A percentile compares a stretch with the other conserved stretches of the same genome.
Evolutionary conservation across 2,329 filamentous ascomycete species (phyloP).

Genomic region (Purpureocillium lavendulum): DNA sequence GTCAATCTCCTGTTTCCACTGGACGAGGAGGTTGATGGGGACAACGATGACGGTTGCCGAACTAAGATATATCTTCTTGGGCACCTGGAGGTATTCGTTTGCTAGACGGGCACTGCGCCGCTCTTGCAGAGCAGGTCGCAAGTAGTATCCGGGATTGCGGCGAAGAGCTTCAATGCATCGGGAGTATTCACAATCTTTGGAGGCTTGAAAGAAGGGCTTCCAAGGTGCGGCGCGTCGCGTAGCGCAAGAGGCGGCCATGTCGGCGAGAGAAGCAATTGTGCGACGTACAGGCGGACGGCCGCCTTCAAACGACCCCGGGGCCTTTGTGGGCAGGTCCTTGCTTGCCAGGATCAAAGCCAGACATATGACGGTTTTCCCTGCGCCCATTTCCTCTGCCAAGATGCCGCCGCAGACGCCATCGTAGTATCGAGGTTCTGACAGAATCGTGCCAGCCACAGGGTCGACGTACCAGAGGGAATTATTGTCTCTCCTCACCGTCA

Average conservation of each 20-base stretch:
- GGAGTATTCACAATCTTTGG: conserved; percentile 34
- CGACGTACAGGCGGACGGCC: conserved; percentile 27
- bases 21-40: conserved; percentile 72
- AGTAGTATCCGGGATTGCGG: conserved; percentile 51
- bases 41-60: conserved; percentile 69
- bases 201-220: conserved; percentile 52
- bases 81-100: conserved; percentile 8
- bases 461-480: conserved; percentile 64
- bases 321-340: conserved; percentile 54
- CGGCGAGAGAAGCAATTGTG: conserved; percentile 53
- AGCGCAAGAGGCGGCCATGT: conserved; percentile 67
- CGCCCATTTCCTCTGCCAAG: conserved; percentile 71
- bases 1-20: conserved; percentile 74
- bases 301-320: conserved; percentile 52
- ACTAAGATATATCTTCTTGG: conserved; percentile 53
- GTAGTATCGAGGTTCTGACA: conserved; percentile 62
- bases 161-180: conserved; percentile 48
- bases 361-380: conserved; percentile 84
- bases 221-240: conserved; percentile 64
- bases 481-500: conserved; percentile 48
- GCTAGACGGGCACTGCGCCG: conserved; percentile 13
- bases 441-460: conserved; percentile 49
- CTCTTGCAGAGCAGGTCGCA: conserved; percentile 36
- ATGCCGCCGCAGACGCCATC: conserved; percentile 70
- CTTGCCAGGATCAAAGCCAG: conserved; percentile 71